phyloP scores from a whole-genome alignment of 495 filamentous ascomycete genomes.

The Podospora fimiseda region DNA sequence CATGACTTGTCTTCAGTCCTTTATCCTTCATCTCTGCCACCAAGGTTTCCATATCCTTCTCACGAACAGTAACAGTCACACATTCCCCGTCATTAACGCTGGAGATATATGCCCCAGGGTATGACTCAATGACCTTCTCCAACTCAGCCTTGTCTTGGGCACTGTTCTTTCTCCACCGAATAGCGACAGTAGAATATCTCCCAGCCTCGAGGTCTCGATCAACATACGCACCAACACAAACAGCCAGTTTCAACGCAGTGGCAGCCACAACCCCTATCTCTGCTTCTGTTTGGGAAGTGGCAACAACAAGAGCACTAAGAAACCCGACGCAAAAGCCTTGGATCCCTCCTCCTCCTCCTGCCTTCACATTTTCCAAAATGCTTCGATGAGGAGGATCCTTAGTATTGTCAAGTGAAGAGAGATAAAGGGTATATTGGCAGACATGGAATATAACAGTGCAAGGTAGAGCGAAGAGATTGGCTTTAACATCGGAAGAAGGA shows the following conservation, averaged over 20 bases:
- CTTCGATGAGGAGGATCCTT: neutral
- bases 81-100: neutral
- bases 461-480: neutral
- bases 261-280: neutral
- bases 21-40: neutral
- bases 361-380: neutral
- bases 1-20: neutral
- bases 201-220: neutral
- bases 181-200: neutral
- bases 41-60: neutral
- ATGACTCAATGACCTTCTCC: neutral
- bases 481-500: neutral
- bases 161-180: neutral
- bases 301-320: neutral
- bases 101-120: neutral
- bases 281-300: neutral
- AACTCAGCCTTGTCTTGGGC: neutral
- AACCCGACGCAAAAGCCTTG: neutral
- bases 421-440: neutral
- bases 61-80: neutral
- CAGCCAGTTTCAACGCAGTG: neutral
- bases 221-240: neutral
- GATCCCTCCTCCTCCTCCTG: neutral
- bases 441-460: neutral
- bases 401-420: neutral